Evolutionary conservation across 371 early-diverging fungal species (phyloP).

Genomic region (Smittium culicis): DNA sequence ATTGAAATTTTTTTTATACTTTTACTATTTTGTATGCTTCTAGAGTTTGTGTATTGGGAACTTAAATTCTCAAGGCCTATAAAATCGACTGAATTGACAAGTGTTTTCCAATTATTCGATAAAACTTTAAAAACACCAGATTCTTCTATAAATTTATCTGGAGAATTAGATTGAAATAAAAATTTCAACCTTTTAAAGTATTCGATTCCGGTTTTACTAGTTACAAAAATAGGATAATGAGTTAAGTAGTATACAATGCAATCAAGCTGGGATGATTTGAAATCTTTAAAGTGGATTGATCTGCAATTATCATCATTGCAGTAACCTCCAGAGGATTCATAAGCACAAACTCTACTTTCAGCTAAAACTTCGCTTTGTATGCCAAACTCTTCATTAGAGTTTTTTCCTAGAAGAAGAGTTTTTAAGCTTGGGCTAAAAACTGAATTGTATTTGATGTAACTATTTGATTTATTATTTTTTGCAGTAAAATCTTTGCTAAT

Average conservation of each 20-base stretch:
- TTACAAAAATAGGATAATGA: background rate
- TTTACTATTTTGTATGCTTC: too few species aligned
- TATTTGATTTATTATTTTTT: background rate
- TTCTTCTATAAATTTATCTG: background rate
- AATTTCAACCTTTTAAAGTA: background rate
- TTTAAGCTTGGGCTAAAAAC: background rate
- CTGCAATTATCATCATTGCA: background rate
- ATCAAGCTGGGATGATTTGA: background rate
- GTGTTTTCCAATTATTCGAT: background rate
- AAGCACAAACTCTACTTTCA: background rate
- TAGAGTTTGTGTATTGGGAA: too few species aligned
- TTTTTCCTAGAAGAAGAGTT: background rate
- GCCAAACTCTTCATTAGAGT: background rate
- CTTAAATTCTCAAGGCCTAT: background rate
- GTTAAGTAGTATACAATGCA: background rate
- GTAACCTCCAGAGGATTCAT: background rate
- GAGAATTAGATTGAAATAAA: background rate
- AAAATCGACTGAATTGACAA: background rate
- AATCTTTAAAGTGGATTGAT: background rate
- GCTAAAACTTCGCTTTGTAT: background rate
- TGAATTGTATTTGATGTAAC: background rate
- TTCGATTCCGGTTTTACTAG: background rate
- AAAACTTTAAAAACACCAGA: background rate
- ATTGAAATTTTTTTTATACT: too few species aligned
- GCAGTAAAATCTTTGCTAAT: background rate